Evolutionary conservation across 2,329 filamentous ascomycete genomes (phyloP).

Genomic region (Chrysoporthe puriensis): DNA sequence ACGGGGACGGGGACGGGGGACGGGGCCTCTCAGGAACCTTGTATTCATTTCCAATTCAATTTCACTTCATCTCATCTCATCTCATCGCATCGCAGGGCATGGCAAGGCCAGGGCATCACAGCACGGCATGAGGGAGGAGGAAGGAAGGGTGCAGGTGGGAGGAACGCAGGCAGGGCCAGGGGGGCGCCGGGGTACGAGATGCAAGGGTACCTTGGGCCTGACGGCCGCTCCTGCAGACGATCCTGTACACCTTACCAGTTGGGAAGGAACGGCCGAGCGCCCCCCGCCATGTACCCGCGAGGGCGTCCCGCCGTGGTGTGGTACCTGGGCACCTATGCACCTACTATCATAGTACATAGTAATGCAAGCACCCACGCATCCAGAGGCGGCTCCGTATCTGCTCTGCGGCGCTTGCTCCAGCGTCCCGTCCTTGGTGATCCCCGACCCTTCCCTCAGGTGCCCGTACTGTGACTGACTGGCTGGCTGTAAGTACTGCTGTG

Average conservation of each 20-base stretch:
- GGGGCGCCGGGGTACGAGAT: not conserved
- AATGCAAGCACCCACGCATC: not conserved
- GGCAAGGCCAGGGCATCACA: not conserved
- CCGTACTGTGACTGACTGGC: no score
- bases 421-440: no score
- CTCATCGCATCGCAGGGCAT: not conserved
- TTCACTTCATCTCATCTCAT: constrained; percentile 6
- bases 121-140: not conserved
- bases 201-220: constrained; percentile 4
- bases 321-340: not conserved
- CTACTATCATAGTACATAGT: not conserved
- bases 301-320: no score
- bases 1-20: not conserved
- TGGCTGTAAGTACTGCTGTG: not conserved
- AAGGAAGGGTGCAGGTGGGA: constrained; percentile 7
- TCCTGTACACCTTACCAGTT: constrained; percentile 12
- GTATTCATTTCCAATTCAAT: constrained; percentile 10
- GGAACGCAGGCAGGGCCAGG: constrained; percentile 2
- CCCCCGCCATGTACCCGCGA: not conserved
- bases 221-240: constrained; percentile 1
- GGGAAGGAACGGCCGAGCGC: constrained; percentile 5
- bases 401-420: no score
- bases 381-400: no score
- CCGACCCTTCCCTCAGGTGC: no score
- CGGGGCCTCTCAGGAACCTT: constrained; percentile 4